phyloP scores from a whole-genome alignment of 768 basidiomycete genomes.

The Hygrocybe punicea region DNA sequence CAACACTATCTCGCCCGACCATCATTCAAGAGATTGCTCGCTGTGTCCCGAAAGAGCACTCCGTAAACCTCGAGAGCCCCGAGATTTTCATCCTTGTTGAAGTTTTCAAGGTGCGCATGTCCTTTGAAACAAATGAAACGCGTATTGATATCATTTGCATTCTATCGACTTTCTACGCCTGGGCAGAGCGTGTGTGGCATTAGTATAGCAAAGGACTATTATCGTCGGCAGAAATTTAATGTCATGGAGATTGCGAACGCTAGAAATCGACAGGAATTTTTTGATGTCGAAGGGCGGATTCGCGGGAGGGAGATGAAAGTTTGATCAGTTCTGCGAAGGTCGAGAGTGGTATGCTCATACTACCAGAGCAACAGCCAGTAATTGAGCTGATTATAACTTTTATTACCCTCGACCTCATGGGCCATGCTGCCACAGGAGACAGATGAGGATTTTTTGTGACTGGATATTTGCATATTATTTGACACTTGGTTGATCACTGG shows the following conservation, averaged over 20 bases:
- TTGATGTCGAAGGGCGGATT: constrained; percentile 19
- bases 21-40: constrained; percentile 68
- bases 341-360: too few relatives aligned
- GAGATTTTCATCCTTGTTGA: constrained; percentile 75
- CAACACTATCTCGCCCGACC: constrained; percentile 53
- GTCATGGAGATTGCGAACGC: constrained; percentile 65
- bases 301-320: constrained; percentile 30
- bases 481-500: too few relatives aligned
- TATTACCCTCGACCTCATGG: too few relatives aligned
- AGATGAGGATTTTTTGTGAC: too few relatives aligned
- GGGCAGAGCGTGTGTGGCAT: constrained; percentile 72
- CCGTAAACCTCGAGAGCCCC: constrained; percentile 64
- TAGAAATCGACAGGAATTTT: constrained; percentile 39
- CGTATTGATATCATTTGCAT: background rate
- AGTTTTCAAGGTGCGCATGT: constrained; percentile 66
- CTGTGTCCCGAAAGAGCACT: constrained; percentile 65
- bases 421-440: too few relatives aligned
- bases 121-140: background rate
- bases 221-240: constrained; percentile 72
- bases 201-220: constrained; percentile 70
- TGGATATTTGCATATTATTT: too few relatives aligned
- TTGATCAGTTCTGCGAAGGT: too few relatives aligned
- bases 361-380: too few relatives aligned
- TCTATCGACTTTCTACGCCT: background rate
- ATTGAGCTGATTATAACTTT: too few relatives aligned